Evolutionary conservation across 1,139 yeast genomes (phyloP), one percentile per base, ranked within the genome.

Genomic region (Debaryomyces nepalensis): DNA sequence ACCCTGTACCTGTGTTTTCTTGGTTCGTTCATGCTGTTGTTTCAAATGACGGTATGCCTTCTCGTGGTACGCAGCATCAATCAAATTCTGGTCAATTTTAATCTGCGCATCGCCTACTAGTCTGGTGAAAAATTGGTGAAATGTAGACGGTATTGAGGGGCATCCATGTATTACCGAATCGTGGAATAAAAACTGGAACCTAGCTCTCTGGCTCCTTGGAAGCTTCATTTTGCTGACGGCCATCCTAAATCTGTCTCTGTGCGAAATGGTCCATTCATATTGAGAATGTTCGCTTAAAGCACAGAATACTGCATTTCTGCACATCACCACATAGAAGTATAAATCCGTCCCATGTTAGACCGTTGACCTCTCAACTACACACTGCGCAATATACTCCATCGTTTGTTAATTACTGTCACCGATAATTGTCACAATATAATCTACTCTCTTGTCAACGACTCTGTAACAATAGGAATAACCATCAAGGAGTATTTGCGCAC

Each of bases 121-220:
- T 12, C 19, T 34, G 2, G 15, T 18, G 15, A 34, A 34, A 26
- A 34, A 18, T 19, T 34, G 30, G 5, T 34, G 37, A 8, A 24
- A 7, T 3, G 37, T 34, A 24, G 6, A 5, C 4, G 37, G 37
- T 26, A 34, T 24, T 7, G 37, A 18, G n/a, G 37, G 37, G 22
- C 37, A 34, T 24, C 37, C 37, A 24, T 26, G 16, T 23, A 34
- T 14, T 26, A 34, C 12, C n/a, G 37, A 34, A 16, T 34, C 37
- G 11, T 34, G 37, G 9, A 34, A 9, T 7, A 34, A 21, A 18
- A 34, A 34, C 26, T 34, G 37, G 11, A 34, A 34, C 6, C 26
- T 15, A 11, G 26, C 24, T 8, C 21, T 24, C 20, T 14, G 10
- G n/a, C 24, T 24, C 4, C 12, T 10, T 16, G 16, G 24, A 11